A percentile compares a stretch with the other conserved stretches of the same genome.
Conservation (phyloP, 2,329 filamentous ascomycete species). For the Neonectria faginata region DNA sequence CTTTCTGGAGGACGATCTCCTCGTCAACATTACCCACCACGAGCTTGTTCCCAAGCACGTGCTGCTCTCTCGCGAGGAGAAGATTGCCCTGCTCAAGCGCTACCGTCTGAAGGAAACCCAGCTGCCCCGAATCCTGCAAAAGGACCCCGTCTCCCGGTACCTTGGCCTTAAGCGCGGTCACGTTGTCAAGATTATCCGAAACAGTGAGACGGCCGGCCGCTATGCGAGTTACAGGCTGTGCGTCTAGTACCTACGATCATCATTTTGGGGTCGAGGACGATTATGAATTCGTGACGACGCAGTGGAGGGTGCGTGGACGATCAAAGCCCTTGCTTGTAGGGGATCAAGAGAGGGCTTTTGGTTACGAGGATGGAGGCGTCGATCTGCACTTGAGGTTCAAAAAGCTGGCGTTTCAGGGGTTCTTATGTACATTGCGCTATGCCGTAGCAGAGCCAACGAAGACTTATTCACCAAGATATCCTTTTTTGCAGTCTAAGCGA, state of each 20-base stretch:
- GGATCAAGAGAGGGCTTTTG: conserved; percentile 34
- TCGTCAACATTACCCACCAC: conserved; percentile 98
- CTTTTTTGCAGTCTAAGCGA: neutral
- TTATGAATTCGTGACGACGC: conserved; percentile 11
- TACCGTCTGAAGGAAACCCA: conserved; percentile 98
- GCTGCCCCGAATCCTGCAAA: conserved; percentile 89
- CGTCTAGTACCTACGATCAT: conserved; percentile 57
- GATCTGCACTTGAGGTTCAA: conserved; percentile 46
- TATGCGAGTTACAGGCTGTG: conserved; percentile 93
- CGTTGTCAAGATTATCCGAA: conserved; percentile 98
- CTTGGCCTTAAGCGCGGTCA: conserved; percentile 90
- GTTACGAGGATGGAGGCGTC: conserved; percentile 44
- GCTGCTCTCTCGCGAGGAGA: conserved; percentile 89
- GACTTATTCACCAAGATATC: conserved; percentile 29
- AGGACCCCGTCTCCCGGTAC: conserved; percentile 93
- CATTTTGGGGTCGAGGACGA: neutral
- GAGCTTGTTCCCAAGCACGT: conserved; percentile 96
- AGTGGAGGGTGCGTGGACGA: neutral
- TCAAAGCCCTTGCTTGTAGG: conserved; percentile 26
- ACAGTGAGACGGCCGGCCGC: conserved; percentile 92
- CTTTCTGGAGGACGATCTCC: conserved; percentile 93
- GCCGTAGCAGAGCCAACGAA: conserved; percentile 44
- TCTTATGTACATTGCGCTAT: conserved; percentile 45
- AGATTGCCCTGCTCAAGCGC: conserved; percentile 83
- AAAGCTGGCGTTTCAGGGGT: conserved; percentile 49